phyloP scores from a whole-genome alignment of 805 yeast genomes.

The Wickerhamiella allomyrinae region DNA sequence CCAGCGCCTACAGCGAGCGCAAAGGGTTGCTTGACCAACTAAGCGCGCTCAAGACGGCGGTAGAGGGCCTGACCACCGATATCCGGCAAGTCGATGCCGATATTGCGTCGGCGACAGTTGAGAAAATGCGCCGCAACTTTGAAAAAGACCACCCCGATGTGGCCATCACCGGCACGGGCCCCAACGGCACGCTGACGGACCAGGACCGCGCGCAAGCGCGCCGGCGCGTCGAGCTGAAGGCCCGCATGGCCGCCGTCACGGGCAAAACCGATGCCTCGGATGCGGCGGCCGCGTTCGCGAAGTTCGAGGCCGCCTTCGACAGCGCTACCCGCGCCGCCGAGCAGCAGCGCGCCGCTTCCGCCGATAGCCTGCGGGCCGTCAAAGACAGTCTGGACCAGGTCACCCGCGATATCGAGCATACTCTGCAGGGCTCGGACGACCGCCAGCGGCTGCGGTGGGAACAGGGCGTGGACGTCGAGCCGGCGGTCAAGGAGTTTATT shows the following conservation, averaged over 20 bases:
- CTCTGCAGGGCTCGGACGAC: conserved; percentile 27
- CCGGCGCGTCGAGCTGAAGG: conserved; percentile 61
- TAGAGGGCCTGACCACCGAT: conserved; percentile 54
- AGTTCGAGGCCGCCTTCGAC: conserved; percentile 39
- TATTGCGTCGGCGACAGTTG: conserved; percentile 52
- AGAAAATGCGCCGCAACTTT: conserved; percentile 41
- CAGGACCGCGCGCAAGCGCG: conserved; percentile 67
- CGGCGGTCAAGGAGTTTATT: conserved; percentile 52
- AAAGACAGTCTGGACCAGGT: conserved; percentile 55
- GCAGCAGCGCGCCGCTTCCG: conserved; percentile 40
- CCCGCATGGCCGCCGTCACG: conserved; percentile 86
- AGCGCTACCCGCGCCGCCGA: conserved; percentile 39
- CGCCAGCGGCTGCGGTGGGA: conserved; percentile 66
- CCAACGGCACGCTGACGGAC: conserved; percentile 75
- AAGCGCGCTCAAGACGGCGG: conserved; percentile 48
- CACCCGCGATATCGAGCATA: conserved; percentile 34
- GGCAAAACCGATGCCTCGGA: conserved; percentile 49
- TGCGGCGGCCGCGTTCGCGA: conserved; percentile 33
- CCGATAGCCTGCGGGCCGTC: conserved; percentile 52
- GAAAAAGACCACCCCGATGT: conserved; percentile 54
- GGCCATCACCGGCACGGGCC: conserved; percentile 68
- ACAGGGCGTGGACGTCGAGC: conserved; percentile 60
- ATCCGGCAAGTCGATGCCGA: conserved; percentile 53
- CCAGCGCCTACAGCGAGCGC: conserved; percentile 15
- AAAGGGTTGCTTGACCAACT: conserved; percentile 42